Evolutionary conservation across 2,329 filamentous ascomycete genomes (phyloP).

Genomic region (Talaromyces atroroseus): DNA sequence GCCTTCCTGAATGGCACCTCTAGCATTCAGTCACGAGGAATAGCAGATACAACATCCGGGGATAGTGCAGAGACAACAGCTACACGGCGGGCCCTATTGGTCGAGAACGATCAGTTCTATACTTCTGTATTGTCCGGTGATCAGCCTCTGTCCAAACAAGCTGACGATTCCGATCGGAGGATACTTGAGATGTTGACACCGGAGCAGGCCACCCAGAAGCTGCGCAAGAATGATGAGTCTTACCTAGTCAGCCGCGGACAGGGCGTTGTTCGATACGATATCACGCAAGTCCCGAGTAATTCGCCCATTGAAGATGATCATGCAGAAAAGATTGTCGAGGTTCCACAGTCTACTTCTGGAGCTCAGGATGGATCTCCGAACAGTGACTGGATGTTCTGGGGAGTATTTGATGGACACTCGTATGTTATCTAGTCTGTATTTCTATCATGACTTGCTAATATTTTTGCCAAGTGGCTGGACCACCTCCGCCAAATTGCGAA

Average conservation of each 20-base stretch:
- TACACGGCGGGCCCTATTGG: conserved; percentile 65
- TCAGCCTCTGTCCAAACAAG: conserved; percentile 80
- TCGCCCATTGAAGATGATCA: conserved; percentile 98
- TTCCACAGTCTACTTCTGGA: conserved; percentile 58
- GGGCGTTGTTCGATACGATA: conserved; percentile 89
- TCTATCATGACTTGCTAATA: not conserved
- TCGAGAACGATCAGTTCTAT: conserved; percentile 85
- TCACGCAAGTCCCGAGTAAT: conserved; percentile 92
- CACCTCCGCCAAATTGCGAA: conserved; percentile 89
- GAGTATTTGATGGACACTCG: conserved; percentile 96
- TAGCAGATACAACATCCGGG: conserved; percentile 25
- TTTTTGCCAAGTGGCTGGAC: conserved; percentile 72
- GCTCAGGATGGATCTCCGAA: conserved; percentile 51
- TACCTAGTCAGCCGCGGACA: conserved; percentile 83
- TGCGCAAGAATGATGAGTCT: conserved; percentile 85
- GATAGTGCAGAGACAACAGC: conserved; percentile 45
- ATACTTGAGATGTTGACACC: conserved; percentile 95
- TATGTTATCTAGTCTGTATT: conserved; percentile 40
- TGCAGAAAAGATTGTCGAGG: conserved; percentile 93
- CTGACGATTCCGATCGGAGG: conserved; percentile 74
- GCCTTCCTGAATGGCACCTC: conserved; percentile 22
- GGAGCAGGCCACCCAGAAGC: conserved; percentile 84
- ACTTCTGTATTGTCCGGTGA: conserved; percentile 81
- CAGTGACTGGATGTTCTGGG: conserved; percentile 99
- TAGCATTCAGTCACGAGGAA: conserved; percentile 19